Conservation (phyloP, 2,329 filamentous ascomycete species). For the Beauveria australis region DNA sequence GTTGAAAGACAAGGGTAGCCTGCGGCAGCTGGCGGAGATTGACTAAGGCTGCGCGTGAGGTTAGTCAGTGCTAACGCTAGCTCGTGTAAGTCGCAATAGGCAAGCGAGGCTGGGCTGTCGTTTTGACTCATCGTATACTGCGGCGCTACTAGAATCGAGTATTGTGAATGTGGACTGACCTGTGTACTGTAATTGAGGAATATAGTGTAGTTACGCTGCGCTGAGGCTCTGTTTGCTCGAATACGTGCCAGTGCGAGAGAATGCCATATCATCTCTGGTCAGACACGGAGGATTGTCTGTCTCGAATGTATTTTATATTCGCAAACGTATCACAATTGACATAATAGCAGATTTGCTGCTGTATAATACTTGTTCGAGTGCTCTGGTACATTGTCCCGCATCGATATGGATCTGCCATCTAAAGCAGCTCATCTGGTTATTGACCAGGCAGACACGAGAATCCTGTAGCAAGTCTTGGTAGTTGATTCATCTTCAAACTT, state of each 20-base stretch:
- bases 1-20: conserved; percentile 12
- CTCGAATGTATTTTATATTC: no score
- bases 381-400: not conserved
- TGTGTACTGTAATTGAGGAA: no score
- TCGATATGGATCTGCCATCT: not conserved
- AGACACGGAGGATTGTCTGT: no score
- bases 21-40: not conserved
- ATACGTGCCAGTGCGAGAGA: no score
- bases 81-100: not conserved
- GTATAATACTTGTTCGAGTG: not conserved
- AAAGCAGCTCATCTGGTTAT: not conserved
- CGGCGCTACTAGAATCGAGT: no score
- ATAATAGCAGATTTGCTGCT: not conserved
- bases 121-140: not conserved
- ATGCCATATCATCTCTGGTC: no score
- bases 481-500: no score
- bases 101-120: not conserved
- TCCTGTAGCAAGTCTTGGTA: not conserved
- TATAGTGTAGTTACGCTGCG: no score
- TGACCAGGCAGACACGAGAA: not conserved
- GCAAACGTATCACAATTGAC: not conserved
- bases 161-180: not conserved
- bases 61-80: not conserved
- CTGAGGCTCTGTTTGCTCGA: no score
- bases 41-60: not conserved